Evolutionary conservation across 305 asterid species (phyloP), one percentile per base, ranked within the genome.

Genomic region (Solanum hybrid): DNA sequence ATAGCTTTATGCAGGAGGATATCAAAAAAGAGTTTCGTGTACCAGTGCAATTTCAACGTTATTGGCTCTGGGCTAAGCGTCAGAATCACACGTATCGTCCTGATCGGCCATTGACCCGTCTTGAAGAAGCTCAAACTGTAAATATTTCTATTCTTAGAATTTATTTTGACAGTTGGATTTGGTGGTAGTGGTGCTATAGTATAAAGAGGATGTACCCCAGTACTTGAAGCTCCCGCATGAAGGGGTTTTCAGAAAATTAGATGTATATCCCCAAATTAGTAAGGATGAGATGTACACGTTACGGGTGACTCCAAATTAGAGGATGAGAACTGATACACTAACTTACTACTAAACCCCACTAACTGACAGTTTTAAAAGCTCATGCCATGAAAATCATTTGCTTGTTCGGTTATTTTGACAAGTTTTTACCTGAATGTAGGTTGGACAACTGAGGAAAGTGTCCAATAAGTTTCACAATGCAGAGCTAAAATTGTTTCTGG

Each of bases 51-150:
- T 92, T 91, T 92, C 98, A 95, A 91, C 97, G 97, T 29, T 95
- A 94, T 89, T 95, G 98, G 98, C 89, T 94, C 70, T 95, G 98
- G 98, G 98, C 96, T 33, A 95, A 94, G 87, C 93, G 98, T 77
- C 98, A 95, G 93, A 95, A 95, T 92, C 95, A 95, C 79, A 95
- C 98, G 22, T 95, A 92, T 68, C 98, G 98, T 70, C 96, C 97
- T 15, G 94, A 94, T 92, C 93, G 97, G 72, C 97, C 96, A 32
- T 91, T 95, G 90, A 93, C 97, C 27, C 90, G 93, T 34, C 96
- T 94, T 51, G 98, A 95, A 91, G 98, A 95, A 92, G 87, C 95
- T 81, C 97, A 95, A 91, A 91, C 95, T 39, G 98, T 95, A 93
- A 92, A 87, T 86, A 57, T 77, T 27, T 89, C 89, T 33, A 32